phyloP scores from a whole-genome alignment of 495 filamentous ascomycete species.

The Parathielavia appendiculata region DNA sequence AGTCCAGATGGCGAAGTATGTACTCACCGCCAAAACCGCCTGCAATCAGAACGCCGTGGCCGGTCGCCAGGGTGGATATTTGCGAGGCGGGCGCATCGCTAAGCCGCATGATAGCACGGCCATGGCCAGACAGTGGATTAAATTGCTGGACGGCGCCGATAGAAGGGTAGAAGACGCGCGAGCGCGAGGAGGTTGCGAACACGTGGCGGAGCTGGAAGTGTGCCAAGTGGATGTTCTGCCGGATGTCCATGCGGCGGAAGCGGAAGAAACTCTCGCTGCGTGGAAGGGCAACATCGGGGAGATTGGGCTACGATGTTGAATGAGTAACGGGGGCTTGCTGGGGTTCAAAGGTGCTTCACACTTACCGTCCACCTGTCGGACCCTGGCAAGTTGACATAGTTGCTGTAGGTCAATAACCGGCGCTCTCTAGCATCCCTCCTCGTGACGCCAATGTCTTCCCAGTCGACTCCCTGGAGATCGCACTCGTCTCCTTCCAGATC shows the following conservation, averaged over 20 bases:
- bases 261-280: conserved; percentile 58
- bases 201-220: conserved; percentile 92
- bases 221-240: conserved; percentile 57
- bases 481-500: conserved; percentile 55
- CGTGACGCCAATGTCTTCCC: conserved; percentile 59
- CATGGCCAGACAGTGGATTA: conserved; percentile 46
- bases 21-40: conserved; percentile 84
- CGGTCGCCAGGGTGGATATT: conserved; percentile 68
- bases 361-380: conserved; percentile 40
- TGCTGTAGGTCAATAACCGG: conserved; percentile 52
- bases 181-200: conserved; percentile 65
- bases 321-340: too few species aligned
- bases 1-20: conserved; percentile 54
- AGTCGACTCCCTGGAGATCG: conserved; percentile 78
- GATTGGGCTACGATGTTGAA: conserved; percentile 22
- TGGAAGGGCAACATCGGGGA: conserved; percentile 34
- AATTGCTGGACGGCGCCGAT: conserved; percentile 52
- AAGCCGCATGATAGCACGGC: conserved; percentile 58
- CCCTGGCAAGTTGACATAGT: conserved; percentile 48
- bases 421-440: conserved; percentile 55
- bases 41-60: conserved; percentile 63
- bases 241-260: conserved; percentile 65
- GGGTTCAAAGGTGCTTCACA: background rate
- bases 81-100: conserved; percentile 45
- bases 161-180: conserved; percentile 71